A percentile compares a stretch with the other conserved stretches of the same genome.
These are phyloP conservation scores for Capsicum baccatum DNA, from an alignment of 257 asterid genomes.

Conservation along the genomic window DNA sequence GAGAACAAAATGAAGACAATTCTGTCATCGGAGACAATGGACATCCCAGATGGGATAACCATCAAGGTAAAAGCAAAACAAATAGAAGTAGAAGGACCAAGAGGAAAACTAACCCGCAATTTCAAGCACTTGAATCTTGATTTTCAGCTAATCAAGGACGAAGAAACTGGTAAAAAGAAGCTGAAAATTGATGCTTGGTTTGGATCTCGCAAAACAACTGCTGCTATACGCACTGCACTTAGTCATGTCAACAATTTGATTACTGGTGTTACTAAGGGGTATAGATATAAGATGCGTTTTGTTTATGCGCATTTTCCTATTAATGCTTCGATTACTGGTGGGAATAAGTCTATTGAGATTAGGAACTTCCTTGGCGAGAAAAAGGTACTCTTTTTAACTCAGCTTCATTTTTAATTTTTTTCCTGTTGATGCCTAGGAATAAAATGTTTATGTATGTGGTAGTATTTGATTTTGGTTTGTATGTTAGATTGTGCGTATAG, in stretches of 20 bases:
- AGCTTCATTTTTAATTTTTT: neutral
- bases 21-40: constrained; percentile 18
- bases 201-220: constrained; percentile 23
- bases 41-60: neutral
- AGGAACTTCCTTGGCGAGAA: constrained; percentile 24
- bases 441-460: neutral
- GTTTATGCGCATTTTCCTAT: constrained; percentile 26
- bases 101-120: constrained; percentile 18
- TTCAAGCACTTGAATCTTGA: constrained; percentile 27
- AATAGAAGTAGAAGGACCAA: constrained; percentile 26
- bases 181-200: constrained; percentile 22
- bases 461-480: neutral
- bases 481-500: too few relatives aligned
- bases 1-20: constrained; percentile 14
- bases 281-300: constrained; percentile 21
- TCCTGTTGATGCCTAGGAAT: neutral
- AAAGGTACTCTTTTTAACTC: neutral
- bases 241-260: constrained; percentile 19
- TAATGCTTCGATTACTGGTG: constrained; percentile 10
- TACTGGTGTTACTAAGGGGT: constrained; percentile 23
- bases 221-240: constrained; percentile 16
- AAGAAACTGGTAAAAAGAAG: constrained; percentile 12
- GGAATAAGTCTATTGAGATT: constrained; percentile 25
- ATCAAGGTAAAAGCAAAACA: constrained; percentile 21
- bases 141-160: constrained; percentile 21